phyloP scores from a whole-genome alignment of 495 filamentous ascomycete species.

The Pyrenula massariospora region DNA sequence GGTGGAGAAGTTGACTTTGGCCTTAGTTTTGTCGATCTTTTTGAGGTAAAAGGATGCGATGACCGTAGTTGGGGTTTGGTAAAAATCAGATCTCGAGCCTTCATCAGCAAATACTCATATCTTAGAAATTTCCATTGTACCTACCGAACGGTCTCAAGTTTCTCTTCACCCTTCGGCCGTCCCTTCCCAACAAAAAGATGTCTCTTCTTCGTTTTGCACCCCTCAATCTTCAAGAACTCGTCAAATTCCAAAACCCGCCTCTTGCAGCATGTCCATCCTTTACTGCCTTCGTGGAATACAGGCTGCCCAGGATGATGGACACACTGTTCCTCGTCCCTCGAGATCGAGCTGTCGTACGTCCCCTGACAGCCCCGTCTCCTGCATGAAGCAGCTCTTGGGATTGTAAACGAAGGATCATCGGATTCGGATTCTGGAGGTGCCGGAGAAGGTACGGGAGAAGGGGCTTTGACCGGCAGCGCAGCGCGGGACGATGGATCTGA shows the following conservation, averaged over 20 bases:
- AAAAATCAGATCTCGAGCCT: slow-evolving; percentile 55
- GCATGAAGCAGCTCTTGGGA: slow-evolving; percentile 63
- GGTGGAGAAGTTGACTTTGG: slow-evolving; percentile 54
- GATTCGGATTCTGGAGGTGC: slow-evolving; percentile 74
- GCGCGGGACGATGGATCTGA: slow-evolving; percentile 29
- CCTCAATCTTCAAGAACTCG: slow-evolving; percentile 90
- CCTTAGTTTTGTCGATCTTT: slow-evolving; percentile 78
- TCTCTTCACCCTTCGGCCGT: slow-evolving; percentile 44
- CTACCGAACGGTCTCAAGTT: slow-evolving; percentile 60
- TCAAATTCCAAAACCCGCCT: slow-evolving; percentile 90
- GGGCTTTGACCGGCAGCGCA: slow-evolving; percentile 26
- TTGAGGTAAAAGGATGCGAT: slow-evolving; percentile 92
- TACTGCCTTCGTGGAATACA: slow-evolving; percentile 94
- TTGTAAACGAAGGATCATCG: slow-evolving; percentile 62
- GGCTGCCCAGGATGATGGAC: slow-evolving; percentile 76
- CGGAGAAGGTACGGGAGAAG: slow-evolving; percentile 43
- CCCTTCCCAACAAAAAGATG: slow-evolving; percentile 83
- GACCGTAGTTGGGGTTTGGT: slow-evolving; percentile 76
- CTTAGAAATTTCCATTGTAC: slow-evolving; percentile 8
- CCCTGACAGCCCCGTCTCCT: slow-evolving; percentile 63
- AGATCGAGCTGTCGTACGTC: slow-evolving; percentile 44
- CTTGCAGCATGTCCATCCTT: slow-evolving; percentile 97
- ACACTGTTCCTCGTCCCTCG: slow-evolving; percentile 65
- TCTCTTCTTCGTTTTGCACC: slow-evolving; percentile 67
- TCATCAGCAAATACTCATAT: slow-evolving; percentile 26